These are phyloP conservation scores for Colletotrichum sublineola DNA, from an alignment of 2,329 filamentous ascomycete species.

Conservation along the genomic window DNA sequence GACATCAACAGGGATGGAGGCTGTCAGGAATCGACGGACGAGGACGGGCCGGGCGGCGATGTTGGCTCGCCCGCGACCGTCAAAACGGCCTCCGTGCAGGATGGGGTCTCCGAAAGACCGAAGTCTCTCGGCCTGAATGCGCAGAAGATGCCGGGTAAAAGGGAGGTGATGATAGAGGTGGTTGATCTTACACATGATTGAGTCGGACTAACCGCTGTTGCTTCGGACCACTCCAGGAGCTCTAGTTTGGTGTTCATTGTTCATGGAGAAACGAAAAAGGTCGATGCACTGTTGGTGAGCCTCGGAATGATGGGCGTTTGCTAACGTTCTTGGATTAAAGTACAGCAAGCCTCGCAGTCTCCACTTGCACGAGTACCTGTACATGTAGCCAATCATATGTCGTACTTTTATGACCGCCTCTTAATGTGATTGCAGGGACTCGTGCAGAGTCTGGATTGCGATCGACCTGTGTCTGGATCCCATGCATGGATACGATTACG, in stretches of 20 bases:
- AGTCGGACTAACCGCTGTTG: background rate
- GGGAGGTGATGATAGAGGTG: background rate
- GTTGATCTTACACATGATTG: background rate
- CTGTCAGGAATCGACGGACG: background rate
- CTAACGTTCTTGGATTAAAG: background rate
- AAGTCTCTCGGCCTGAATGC: background rate
- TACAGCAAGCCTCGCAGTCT: background rate
- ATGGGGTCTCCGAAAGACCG: background rate
- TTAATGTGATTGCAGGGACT: too few relatives aligned
- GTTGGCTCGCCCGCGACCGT: background rate
- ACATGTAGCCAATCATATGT: background rate
- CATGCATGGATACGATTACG: too few relatives aligned
- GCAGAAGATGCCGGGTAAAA: background rate
- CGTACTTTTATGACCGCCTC: background rate
- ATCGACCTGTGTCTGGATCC: too few relatives aligned
- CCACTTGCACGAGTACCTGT: background rate
- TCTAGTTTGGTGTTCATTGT: background rate
- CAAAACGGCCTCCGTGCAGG: background rate
- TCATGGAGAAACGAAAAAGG: too few relatives aligned
- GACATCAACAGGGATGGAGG: background rate
- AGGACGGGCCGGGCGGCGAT: background rate
- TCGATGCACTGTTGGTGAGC: background rate
- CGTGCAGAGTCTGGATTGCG: too few relatives aligned
- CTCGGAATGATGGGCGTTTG: background rate
- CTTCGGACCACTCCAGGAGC: background rate